Base-by-base conservation (phyloP, 495 filamentous ascomycete genomes). In the Cladorrhinum samala region DNA sequence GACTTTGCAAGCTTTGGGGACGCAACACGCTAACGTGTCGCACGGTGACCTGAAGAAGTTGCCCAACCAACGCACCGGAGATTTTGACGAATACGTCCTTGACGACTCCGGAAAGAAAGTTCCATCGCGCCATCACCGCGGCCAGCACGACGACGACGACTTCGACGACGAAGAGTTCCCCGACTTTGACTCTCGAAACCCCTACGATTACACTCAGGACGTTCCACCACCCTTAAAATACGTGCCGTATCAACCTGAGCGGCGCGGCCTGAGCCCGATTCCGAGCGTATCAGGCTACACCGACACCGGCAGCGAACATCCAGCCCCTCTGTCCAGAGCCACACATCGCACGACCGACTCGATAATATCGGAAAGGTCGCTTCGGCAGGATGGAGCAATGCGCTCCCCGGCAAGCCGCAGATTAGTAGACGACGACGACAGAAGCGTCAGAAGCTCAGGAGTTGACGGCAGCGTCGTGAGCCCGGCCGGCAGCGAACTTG, bases 211-310 rank as follows among this genome's bases (percentile, higher is more conserved):
- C 56, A 72, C 71, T 1, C 78, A 81, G 55, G 72, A 80, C 42
- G 78, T 81, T 3, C 75, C 76, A 1, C 72, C 77, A 3, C 78
- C 77, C 9, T 65, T 80, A 16, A 77, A 77, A 45, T 81, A 84
- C 52, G 71, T 78, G 18, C 74, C 76, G 2, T 82, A 83, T 49
- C 75, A 74, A 21, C 76, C 74, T 20, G 73, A 81, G 52, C 73
- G 76, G 25, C 84, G 86, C 24, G 81, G 81, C 13, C 68, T 91
- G 18, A 95, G 91, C 67, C 91, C 90, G 0, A 89, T 94, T 48
- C 90, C 92, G 56, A 95, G 91, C 53, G 85, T 93, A 23, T 88
- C 88, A 0, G 91, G 90, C 49, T 87, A 85, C 56, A 81, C 77
- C 7, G 75, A 78, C 27, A 71, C 68, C 20, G 69, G 71, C 49